Percentiles rank a stretch among this genome's conserved stretches.
These are phyloP conservation scores for Solanum lignicaule DNA, from an alignment of 257 asterid species.

Conservation along the genomic window DNA sequence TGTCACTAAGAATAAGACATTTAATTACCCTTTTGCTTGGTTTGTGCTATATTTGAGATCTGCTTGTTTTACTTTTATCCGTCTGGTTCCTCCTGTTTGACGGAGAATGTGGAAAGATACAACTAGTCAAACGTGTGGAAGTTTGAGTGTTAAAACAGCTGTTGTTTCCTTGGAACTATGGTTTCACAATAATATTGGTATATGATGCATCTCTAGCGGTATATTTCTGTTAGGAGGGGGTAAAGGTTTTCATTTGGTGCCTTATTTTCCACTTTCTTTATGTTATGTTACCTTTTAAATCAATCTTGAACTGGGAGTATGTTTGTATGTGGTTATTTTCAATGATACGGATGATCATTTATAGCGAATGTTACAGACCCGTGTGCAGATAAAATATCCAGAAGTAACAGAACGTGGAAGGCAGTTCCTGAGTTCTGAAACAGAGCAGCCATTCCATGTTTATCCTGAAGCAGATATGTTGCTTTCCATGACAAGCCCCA, in stretches of 20 bases:
- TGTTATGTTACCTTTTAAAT: not conserved
- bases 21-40: not conserved
- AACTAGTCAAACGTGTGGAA: not conserved
- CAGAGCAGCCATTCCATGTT: constrained; percentile 29
- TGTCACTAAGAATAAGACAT: not conserved
- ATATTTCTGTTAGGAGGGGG: not conserved
- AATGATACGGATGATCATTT: not conserved
- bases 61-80: not conserved
- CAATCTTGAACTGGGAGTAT: not conserved
- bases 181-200: not conserved
- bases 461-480: constrained; percentile 76
- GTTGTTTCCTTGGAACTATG: not conserved
- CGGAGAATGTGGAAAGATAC: not conserved
- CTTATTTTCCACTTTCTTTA: not conserved
- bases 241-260: not conserved
- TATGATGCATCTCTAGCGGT: not conserved
- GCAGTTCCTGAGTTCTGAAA: constrained; percentile 29
- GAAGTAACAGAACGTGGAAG: constrained; percentile 41
- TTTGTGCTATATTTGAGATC: not conserved
- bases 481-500: constrained; percentile 24
- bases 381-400: constrained; percentile 49
- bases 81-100: not conserved
- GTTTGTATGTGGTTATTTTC: not conserved
- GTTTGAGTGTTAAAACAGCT: not conserved
- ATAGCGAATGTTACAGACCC: constrained; percentile 22